Percentiles rank a stretch among this genome's conserved stretches.
phyloP scores from a whole-genome alignment of 306 rosid species.

The Vicia villosa region DNA sequence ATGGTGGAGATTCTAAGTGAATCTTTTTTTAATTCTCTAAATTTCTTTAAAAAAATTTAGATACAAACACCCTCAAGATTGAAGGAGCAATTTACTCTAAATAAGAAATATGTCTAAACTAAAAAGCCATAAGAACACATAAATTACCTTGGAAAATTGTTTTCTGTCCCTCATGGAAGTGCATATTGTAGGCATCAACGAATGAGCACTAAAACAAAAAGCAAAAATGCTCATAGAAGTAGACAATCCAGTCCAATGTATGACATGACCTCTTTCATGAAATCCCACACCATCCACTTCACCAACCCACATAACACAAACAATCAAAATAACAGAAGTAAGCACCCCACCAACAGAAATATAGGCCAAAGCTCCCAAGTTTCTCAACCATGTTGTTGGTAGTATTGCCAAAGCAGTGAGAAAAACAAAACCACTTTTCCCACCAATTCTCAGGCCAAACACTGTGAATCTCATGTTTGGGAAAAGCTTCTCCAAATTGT shows the following conservation, averaged over 20 bases:
- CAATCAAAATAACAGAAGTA: constrained; percentile 51
- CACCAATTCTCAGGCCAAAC: constrained; percentile 36
- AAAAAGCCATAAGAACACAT: neutral
- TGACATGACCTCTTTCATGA: constrained; percentile 36
- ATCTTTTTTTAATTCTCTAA: too few relatives aligned
- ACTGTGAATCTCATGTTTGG: constrained; percentile 36
- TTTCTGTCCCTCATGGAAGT: constrained; percentile 61
- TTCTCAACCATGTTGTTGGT: constrained; percentile 79
- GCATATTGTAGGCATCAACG: constrained; percentile 64
- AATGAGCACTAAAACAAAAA: constrained; percentile 65
- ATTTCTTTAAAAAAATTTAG: too few relatives aligned
- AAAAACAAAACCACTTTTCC: constrained; percentile 52
- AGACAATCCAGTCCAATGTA: constrained; percentile 47
- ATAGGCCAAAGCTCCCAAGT: constrained; percentile 54
- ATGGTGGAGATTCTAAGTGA: too few relatives aligned
- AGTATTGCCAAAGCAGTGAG: constrained; percentile 50
- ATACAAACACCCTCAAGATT: too few relatives aligned
- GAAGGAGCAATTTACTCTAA: too few relatives aligned
- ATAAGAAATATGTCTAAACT: too few relatives aligned
- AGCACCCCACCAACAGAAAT: constrained; percentile 72
- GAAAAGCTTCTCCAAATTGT: constrained; percentile 61
- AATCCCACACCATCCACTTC: constrained; percentile 63
- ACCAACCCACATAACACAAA: constrained; percentile 59
- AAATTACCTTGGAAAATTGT: constrained; percentile 60
- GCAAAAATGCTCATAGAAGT: constrained; percentile 55